phyloP scores from a whole-genome alignment of 2,329 filamentous ascomycete genomes.

The Fusarium tuaranense region DNA sequence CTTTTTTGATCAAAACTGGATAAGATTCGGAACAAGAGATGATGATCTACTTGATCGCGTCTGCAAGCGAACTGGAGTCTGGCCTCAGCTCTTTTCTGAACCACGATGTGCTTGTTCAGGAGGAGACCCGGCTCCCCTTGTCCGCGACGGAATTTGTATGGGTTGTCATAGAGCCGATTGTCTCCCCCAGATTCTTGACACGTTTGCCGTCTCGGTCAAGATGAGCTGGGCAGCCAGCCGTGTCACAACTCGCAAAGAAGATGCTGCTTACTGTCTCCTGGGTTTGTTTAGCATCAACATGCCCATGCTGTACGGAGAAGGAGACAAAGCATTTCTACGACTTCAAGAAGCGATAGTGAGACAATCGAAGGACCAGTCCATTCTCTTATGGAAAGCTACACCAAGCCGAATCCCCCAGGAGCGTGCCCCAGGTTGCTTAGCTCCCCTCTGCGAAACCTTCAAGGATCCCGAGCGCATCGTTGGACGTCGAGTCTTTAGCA shows the following conservation, averaged over 20 bases:
- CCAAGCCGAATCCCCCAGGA: background rate
- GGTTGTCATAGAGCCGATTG: slow-evolving; percentile 20
- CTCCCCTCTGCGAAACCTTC: slow-evolving; percentile 25
- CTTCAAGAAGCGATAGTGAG: slow-evolving; percentile 41
- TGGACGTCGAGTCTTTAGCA: slow-evolving; percentile 32
- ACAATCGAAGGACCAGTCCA: slow-evolving; percentile 40
- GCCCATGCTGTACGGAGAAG: slow-evolving; percentile 47
- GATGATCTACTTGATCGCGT: slow-evolving; percentile 27
- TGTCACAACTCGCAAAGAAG: slow-evolving; percentile 43
- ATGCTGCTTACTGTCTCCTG: slow-evolving; percentile 47
- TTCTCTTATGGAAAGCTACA: slow-evolving; percentile 31
- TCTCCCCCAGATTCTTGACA: slow-evolving; percentile 36
- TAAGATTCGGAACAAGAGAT: slow-evolving; percentile 41
- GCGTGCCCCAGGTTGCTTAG: slow-evolving; percentile 30
- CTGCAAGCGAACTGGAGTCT: slow-evolving; percentile 32
- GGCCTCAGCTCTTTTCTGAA: slow-evolving; percentile 33
- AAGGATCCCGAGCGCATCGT: slow-evolving; percentile 27
- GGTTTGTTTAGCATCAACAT: slow-evolving; percentile 47
- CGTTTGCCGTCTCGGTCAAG: slow-evolving; percentile 40
- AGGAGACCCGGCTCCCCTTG: background rate
- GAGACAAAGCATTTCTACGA: slow-evolving; percentile 40
- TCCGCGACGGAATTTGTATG: slow-evolving; percentile 37
- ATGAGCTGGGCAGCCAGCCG: slow-evolving; percentile 45
- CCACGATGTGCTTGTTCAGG: slow-evolving; percentile 30
- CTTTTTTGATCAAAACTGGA: slow-evolving; percentile 46